Evolutionary conservation across 169 alveolate genomes (phyloP), one percentile per base, ranked within the genome.

Genomic region (Ichthyophthirius multifiliis): DNA sequence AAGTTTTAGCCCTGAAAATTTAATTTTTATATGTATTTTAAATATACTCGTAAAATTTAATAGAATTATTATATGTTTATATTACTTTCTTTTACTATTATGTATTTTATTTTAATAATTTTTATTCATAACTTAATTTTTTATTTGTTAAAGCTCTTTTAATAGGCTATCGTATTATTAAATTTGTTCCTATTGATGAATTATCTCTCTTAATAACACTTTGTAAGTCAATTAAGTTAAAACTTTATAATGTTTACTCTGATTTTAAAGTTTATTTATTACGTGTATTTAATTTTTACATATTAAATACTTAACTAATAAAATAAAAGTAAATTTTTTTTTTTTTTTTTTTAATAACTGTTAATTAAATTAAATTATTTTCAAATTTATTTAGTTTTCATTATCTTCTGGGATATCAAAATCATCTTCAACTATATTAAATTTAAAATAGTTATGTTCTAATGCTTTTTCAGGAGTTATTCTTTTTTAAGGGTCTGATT

Each of bases 401-500:
- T 34, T 34, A 55, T 55, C 71, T 27, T 55, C 71, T 4, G 71
- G 71, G 9, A 55, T 55, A 27, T 55, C 46, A 41, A 13, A 41
- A 41, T 41, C 71, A 27, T 55, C 71, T 20, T 55, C 71, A 1
- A 15, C 41, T 27, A 55, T 27, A 4, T 55, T 55, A 67, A 32
- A 43, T 1, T 15, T 32, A 41, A 67, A 37, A 16, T 39, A 67
- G 13, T 47, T 86, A 65, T 90, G 95, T 15, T 84, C 48, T 2
- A 90, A 39, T 0, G 90, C 88, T 37, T 86, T 85, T 63, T 74
- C 65, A 13, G 90, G 89, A 32, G 90, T 84, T 7, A 87, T 86
- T 83, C 95, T 86, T 48, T 76, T 83, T 12, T 43, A 45, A 23
- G 94, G 92, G 73, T 89, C 86, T n/a, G 74, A 48, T 55, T 79